These are phyloP conservation scores for Cutaneotrichosporon mucoides DNA, from an alignment of 1,284 basidiomycete genomes.

Conservation along the genomic window DNA sequence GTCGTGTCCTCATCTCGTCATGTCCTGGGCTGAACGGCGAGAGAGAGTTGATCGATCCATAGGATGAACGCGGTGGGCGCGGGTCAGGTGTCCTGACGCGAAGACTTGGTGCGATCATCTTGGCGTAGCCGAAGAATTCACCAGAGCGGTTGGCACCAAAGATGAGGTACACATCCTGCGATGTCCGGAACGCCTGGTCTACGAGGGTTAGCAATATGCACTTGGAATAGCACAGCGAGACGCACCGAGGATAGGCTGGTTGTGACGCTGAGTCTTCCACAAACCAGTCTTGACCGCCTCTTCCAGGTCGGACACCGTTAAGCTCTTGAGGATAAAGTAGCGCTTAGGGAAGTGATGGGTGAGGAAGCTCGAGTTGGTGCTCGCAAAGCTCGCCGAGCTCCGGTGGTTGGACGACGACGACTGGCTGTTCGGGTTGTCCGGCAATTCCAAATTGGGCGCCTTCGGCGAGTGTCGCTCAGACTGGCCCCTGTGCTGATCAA, in stretches of 20 bases:
- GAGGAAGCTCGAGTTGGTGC: slow-evolving; percentile 56
- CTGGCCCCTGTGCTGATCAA: slow-evolving; percentile 56
- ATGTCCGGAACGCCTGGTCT: slow-evolving; percentile 86
- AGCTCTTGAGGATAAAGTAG: slow-evolving; percentile 88
- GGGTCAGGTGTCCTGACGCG: background rate
- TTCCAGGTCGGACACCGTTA: slow-evolving; percentile 75
- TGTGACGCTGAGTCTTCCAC: slow-evolving; percentile 93
- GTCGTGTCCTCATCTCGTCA: background rate
- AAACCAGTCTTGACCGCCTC: slow-evolving; percentile 72
- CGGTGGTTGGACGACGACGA: slow-evolving; percentile 30
- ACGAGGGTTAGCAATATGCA: too few relatives aligned
- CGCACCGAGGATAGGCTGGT: slow-evolving; percentile 65
- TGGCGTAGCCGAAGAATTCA: slow-evolving; percentile 78
- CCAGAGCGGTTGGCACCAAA: slow-evolving; percentile 85
- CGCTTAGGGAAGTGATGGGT: slow-evolving; percentile 72
- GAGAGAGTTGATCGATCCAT: slow-evolving; percentile 1
- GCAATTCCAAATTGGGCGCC: slow-evolving; percentile 31
- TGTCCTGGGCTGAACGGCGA: background rate
- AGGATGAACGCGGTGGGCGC: slow-evolving; percentile 14
- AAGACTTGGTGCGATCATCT: slow-evolving; percentile 50
- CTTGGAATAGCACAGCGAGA: too few relatives aligned
- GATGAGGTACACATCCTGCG: slow-evolving; percentile 77
- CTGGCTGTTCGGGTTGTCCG: slow-evolving; percentile 12
- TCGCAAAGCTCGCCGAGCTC: slow-evolving; percentile 58
- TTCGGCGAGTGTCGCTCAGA: slow-evolving; percentile 26